phyloP scores from a whole-genome alignment of 441 rosid genomes.

The Euphorbia celastroides region DNA sequence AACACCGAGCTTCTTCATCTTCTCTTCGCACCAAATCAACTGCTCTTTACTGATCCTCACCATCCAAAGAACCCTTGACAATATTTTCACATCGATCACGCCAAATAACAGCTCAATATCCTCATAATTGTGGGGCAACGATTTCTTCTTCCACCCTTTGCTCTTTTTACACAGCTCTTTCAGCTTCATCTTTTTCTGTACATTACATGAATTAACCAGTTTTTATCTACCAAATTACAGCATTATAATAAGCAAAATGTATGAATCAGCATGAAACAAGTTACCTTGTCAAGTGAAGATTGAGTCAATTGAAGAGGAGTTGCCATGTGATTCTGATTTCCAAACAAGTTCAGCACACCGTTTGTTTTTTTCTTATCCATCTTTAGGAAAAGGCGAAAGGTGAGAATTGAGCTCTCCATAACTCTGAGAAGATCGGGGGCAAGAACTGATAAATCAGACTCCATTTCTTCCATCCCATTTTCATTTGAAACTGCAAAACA shows the following conservation, averaged over 20 bases:
- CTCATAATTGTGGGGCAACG: slow-evolving; percentile 65
- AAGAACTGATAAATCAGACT: slow-evolving; percentile 43
- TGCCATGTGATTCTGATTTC: slow-evolving; percentile 57
- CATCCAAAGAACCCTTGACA: slow-evolving; percentile 71
- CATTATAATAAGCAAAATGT: no score
- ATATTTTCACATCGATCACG: slow-evolving; percentile 57
- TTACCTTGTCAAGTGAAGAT: slow-evolving; percentile 71
- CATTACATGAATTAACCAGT: not conserved
- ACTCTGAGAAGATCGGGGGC: slow-evolving; percentile 63
- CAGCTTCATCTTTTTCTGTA: slow-evolving; percentile 65
- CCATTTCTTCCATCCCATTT: slow-evolving; percentile 51
- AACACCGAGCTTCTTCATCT: slow-evolving; percentile 66
- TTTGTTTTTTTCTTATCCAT: slow-evolving; percentile 64
- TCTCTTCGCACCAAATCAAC: slow-evolving; percentile 91
- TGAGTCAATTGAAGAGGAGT: slow-evolving; percentile 75
- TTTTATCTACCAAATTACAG: not conserved
- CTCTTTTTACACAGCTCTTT: slow-evolving; percentile 68
- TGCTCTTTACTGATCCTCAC: slow-evolving; percentile 67
- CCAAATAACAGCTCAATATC: slow-evolving; percentile 69
- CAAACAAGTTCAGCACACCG: slow-evolving; percentile 54
- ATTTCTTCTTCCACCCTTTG: slow-evolving; percentile 73
- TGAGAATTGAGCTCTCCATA: slow-evolving; percentile 62
- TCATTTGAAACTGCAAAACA: slow-evolving; percentile 49
- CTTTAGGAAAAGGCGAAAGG: slow-evolving; percentile 66
- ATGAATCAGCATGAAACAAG: not conserved